Base-by-base conservation (phyloP, 805 yeast genomes). In the Kluyveromyces nonfermentans region DNA sequence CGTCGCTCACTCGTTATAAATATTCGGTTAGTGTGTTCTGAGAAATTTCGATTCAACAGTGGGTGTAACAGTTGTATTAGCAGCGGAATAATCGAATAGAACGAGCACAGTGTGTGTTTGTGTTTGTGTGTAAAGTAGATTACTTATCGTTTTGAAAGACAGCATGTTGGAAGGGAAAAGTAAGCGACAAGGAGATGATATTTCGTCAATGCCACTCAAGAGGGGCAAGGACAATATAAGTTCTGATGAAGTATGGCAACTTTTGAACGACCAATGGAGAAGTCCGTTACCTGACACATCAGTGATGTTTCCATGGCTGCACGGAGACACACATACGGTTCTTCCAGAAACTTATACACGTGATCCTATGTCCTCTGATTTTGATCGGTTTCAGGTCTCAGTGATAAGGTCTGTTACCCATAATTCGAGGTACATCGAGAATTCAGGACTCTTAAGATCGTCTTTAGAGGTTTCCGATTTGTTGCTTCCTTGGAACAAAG, bases 291-390 rank as follows among this genome's bases (percentile, higher is more conserved):
- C 96, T 0, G 75, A 74, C 3, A 81, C 89, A 16, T 73, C 70
- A 19, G 56, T 56, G 9, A 76, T 89, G 72, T 89, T 88, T 54
- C 97, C 97, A 0, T 88, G 96, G 96, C 68, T 86, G 20, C 96
- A 89, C 59, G 93, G 95, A 1, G 68, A 84, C 36, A 78, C 81
- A 48, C 70, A 69, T 6, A 35, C 17, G 2, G 37, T 50, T 16
- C 48, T 47, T 49, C 44, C 45, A 51, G 16, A 45, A 50, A 20
- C 54, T 51, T 46, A 52, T 50, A 37, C 41, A 14, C 52, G 59
- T 20, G 53, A 38, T 52, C 57, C 37, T 51, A 58, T 21, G 19
- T 52, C 8, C 31, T 46, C 21, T 37, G 52, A 35, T 42, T 62
- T 46, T 49, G 59, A 15, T 39, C 53, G 37, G 46, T 54, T 36